Evolutionary conservation across 2,329 filamentous ascomycete species (phyloP).

Genomic region (Kalmusia sp.): DNA sequence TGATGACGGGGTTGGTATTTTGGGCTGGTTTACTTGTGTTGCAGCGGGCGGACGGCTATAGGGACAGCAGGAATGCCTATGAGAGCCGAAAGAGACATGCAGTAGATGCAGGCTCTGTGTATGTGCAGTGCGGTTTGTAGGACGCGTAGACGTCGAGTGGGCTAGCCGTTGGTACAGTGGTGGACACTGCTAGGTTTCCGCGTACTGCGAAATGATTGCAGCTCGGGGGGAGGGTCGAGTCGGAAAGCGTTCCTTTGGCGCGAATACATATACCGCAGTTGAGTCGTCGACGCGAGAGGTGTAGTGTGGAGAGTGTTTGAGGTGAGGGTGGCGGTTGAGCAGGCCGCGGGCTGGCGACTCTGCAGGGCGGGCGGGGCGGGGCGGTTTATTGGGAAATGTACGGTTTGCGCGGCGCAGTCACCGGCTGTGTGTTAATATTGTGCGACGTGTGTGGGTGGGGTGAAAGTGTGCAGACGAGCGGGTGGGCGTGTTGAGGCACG

Average conservation of each 20-base stretch:
- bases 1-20: slow-evolving; percentile 37
- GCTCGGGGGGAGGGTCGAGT: slow-evolving; percentile 92
- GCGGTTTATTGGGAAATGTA: slow-evolving; percentile 18
- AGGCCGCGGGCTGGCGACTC: slow-evolving; percentile 37
- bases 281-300: slow-evolving; percentile 37
- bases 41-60: slow-evolving; percentile 37
- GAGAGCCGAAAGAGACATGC: slow-evolving; percentile 69
- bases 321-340: slow-evolving; percentile 43
- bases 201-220: slow-evolving; percentile 96
- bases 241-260: slow-evolving; percentile 92
- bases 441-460: neutral
- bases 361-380: slow-evolving; percentile 11
- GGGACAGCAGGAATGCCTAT: slow-evolving; percentile 54
- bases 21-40: slow-evolving; percentile 33
- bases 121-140: slow-evolving; percentile 32
- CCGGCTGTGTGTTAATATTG: slow-evolving; percentile 14
- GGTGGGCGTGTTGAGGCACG: slow-evolving; percentile 3
- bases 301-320: slow-evolving; percentile 30
- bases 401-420: slow-evolving; percentile 21
- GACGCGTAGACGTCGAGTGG: slow-evolving; percentile 49
- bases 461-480: neutral
- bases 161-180: slow-evolving; percentile 93
- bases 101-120: slow-evolving; percentile 48
- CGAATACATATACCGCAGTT: slow-evolving; percentile 95
- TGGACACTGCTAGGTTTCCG: slow-evolving; percentile 91